Conservation (phyloP, 495 filamentous ascomycete species). For the Staphylotrichum tortipilum region DNA sequence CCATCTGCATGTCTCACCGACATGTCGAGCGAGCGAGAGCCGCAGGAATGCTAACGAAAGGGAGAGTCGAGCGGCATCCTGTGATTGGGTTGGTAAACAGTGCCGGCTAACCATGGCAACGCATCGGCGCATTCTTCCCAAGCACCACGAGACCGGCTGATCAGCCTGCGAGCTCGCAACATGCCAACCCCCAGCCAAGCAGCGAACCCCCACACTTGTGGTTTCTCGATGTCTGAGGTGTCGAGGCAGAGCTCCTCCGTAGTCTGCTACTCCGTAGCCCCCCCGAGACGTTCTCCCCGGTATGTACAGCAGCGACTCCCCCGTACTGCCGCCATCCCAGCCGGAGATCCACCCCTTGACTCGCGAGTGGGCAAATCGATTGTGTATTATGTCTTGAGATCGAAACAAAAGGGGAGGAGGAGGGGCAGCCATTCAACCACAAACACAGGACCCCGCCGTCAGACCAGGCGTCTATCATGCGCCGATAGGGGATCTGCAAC, state of each 20-base stretch:
- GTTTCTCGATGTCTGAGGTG: too few species aligned
- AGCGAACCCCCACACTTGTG: too few species aligned
- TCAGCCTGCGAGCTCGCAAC: neutral
- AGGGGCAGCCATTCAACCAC: conserved; percentile 8
- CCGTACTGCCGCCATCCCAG: too few species aligned
- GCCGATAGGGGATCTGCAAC: conserved; percentile 3
- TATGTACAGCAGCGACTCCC: too few species aligned
- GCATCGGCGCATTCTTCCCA: neutral
- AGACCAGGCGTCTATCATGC: conserved; percentile 4
- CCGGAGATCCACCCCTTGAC: too few species aligned
- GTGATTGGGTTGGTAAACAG: conserved; percentile 6
- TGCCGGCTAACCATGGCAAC: conserved; percentile 4
- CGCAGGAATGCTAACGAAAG: conserved; percentile 7
- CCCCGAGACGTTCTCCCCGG: too few species aligned
- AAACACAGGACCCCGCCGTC: conserved; percentile 5
- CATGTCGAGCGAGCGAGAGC: conserved; percentile 1
- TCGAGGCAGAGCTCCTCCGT: too few species aligned
- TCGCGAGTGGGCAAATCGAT: too few species aligned
- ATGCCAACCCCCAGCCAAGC: too few species aligned
- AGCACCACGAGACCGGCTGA: neutral
- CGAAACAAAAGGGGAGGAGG: neutral
- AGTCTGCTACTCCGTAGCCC: too few species aligned
- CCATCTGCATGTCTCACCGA: conserved; percentile 14
- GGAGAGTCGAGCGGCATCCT: neutral
- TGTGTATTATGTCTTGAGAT: neutral